These are phyloP conservation scores for Irpex lacteus DNA, from an alignment of 1,284 basidiomycete species.

Conservation along the genomic window DNA sequence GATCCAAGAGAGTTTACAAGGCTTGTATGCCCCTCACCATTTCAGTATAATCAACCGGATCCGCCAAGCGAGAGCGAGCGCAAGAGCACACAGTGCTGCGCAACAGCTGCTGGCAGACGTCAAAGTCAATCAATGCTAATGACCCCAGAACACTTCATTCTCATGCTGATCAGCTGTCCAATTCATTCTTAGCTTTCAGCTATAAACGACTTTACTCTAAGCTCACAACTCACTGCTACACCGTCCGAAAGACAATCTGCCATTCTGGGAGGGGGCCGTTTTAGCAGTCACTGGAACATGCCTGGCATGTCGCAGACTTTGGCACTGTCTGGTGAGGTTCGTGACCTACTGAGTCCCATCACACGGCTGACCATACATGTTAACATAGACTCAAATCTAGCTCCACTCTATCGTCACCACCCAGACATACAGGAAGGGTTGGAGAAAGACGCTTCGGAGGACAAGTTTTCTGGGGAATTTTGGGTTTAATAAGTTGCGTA, in stretches of 20 bases:
- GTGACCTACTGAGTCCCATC: neutral
- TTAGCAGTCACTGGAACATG: neutral
- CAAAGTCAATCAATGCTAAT: neutral
- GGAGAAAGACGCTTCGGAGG: neutral
- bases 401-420: neutral
- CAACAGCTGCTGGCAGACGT: neutral
- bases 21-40: no score
- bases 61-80: neutral
- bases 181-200: neutral
- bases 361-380: no score
- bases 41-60: no score
- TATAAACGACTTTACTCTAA: neutral
- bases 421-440: neutral
- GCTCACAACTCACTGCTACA: neutral
- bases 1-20: neutral
- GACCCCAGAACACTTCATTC: neutral
- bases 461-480: neutral
- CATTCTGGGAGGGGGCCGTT: neutral
- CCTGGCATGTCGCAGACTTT: neutral
- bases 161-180: neutral
- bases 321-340: neutral
- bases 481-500: neutral
- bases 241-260: neutral
- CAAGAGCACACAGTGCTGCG: neutral
- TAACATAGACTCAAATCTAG: neutral